Evolutionary conservation across 2,329 filamentous ascomycete species (phyloP).

Genomic region (Aspergillus terreus): DNA sequence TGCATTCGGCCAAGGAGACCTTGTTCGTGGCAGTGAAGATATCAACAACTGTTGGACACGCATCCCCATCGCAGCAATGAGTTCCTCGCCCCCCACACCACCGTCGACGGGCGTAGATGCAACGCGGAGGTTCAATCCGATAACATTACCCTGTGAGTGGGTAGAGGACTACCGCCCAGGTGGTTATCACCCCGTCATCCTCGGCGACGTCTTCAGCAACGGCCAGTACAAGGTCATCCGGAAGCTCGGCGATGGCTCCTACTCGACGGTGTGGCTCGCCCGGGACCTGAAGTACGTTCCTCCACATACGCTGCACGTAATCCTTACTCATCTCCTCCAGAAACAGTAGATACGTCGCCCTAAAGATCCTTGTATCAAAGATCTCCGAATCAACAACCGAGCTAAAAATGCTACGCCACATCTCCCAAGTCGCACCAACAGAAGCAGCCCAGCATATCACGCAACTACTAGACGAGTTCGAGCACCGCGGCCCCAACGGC

Average conservation of each 20-base stretch:
- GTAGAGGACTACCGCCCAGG: conserved; percentile 35
- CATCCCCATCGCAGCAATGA: conserved; percentile 3
- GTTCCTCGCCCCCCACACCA: conserved; percentile 11
- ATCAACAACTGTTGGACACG: no score
- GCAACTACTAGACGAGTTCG: conserved; percentile 23
- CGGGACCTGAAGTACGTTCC: conserved; percentile 24
- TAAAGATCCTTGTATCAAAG: conserved; percentile 30
- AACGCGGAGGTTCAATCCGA: conserved; percentile 14
- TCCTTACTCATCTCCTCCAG: background rate
- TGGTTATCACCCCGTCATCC: conserved; percentile 41
- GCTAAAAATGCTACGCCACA: conserved; percentile 16
- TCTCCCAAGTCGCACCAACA: conserved; percentile 13
- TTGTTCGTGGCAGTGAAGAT: no score
- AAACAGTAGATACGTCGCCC: conserved; percentile 24
- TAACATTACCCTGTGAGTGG: conserved; percentile 19
- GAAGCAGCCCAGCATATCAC: conserved; percentile 13
- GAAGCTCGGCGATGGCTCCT: conserved; percentile 45
- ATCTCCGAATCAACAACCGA: conserved; percentile 13
- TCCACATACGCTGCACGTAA: no score
- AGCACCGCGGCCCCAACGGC: conserved; percentile 29
- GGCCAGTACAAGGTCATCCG: conserved; percentile 42
- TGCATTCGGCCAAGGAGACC: no score
- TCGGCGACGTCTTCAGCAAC: conserved; percentile 40
- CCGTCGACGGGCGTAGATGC: conserved; percentile 9
- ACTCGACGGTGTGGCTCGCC: conserved; percentile 46